Evolutionary conservation across 192 early-diverging fungal genomes (phyloP).

Genomic region (Phycomyces nitens): DNA sequence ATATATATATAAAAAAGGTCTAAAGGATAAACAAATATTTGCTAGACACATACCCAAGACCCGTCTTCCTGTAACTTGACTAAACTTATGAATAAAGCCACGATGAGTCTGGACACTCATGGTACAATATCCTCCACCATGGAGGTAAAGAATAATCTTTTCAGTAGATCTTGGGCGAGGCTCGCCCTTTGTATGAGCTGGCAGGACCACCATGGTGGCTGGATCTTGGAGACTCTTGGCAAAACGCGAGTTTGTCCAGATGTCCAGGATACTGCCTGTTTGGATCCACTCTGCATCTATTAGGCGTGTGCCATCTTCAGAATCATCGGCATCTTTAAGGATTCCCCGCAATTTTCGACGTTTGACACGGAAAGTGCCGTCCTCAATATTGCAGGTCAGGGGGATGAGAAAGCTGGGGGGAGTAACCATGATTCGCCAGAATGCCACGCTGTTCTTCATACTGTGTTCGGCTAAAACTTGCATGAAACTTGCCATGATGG

Average conservation of each 20-base stretch:
- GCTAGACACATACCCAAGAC: slow-evolving; percentile 16
- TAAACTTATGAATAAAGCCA: slow-evolving; percentile 20
- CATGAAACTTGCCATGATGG: slow-evolving; percentile 9
- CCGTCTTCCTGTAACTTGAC: slow-evolving; percentile 22
- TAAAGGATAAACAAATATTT: not conserved
- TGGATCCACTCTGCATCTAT: slow-evolving; percentile 21
- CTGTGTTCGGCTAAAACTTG: slow-evolving; percentile 22
- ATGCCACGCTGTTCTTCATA: slow-evolving; percentile 10
- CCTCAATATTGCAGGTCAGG: slow-evolving; percentile 10
- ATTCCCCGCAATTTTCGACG: slow-evolving; percentile 15
- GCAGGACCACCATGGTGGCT: not conserved
- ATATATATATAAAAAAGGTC: no score
- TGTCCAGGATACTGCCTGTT: not conserved
- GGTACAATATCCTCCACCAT: slow-evolving; percentile 31
- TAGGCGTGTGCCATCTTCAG: slow-evolving; percentile 6
- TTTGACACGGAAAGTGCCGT: slow-evolving; percentile 1
- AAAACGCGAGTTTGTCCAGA: not conserved
- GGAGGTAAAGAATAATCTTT: slow-evolving; percentile 25
- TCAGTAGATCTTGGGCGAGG: slow-evolving; percentile 7
- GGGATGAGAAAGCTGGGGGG: slow-evolving; percentile 22
- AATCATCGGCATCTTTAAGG: slow-evolving; percentile 14
- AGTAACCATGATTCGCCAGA: slow-evolving; percentile 22
- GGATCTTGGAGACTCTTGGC: not conserved
- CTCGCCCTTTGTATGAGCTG: not conserved
- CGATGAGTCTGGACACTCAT: slow-evolving; percentile 33